phyloP scores from a whole-genome alignment of 2,329 filamentous ascomycete species.

The Remersonia thermophila region DNA sequence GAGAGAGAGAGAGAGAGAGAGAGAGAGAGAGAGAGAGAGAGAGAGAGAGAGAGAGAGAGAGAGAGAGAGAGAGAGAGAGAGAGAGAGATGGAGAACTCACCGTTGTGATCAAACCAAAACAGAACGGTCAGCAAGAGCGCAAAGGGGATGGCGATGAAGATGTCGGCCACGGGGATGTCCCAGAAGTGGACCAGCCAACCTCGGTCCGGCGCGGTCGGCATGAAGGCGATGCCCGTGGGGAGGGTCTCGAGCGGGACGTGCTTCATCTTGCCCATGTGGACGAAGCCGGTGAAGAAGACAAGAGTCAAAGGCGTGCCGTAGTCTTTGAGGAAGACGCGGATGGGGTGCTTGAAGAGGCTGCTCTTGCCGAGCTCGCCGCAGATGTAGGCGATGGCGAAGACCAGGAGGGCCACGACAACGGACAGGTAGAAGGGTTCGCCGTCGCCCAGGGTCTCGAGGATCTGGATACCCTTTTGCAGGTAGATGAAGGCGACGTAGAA shows the following conservation, averaged over 20 bases:
- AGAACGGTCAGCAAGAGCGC: conserved; percentile 70
- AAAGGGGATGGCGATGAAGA: conserved; percentile 81
- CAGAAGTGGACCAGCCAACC: conserved; percentile 74
- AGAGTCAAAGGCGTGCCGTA: conserved; percentile 76
- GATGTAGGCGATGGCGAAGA: conserved; percentile 64
- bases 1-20: background rate
- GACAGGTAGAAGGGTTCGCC: conserved; percentile 63
- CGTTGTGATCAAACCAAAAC: conserved; percentile 86
- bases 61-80: too few species aligned
- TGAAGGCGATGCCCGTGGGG: conserved; percentile 66
- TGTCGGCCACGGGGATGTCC: conserved; percentile 58
- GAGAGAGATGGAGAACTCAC: too few species aligned
- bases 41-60: background rate
- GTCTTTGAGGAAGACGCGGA: conserved; percentile 77
- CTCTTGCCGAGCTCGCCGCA: conserved; percentile 61
- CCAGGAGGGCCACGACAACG: conserved; percentile 61
- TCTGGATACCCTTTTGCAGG: conserved; percentile 80
- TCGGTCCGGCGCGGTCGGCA: conserved; percentile 55
- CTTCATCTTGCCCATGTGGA: conserved; percentile 75
- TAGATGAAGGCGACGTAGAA: conserved; percentile 92
- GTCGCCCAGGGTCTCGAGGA: conserved; percentile 62
- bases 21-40: background rate
- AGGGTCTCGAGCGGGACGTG: conserved; percentile 55
- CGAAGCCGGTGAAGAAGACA: conserved; percentile 82
- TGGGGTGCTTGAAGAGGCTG: conserved; percentile 58